Base-by-base conservation (phyloP, 1,284 basidiomycete species). In the Coniferiporia sulphurascens region DNA sequence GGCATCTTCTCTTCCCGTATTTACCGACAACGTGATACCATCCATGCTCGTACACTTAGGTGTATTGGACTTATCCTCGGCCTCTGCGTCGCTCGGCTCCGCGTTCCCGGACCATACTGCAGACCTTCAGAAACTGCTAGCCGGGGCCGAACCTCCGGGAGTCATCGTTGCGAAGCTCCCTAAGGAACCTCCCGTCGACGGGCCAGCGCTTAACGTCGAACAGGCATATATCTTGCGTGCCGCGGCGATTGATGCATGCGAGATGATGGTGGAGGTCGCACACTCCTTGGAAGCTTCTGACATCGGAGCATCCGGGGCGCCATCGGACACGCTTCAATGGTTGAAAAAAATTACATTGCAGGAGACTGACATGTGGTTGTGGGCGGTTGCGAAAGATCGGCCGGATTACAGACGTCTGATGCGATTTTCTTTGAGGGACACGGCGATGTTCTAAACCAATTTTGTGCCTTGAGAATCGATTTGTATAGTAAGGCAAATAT, bases 21-120 rank as follows among this genome's bases (percentile, higher is more conserved):
- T 93, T 69, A 78, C 88, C 5, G 93, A 95, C 74, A 93, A 95
- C 67, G 90, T 95, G 51, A 72, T 95, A 4, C 92, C 93, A 1
- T 92, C 92, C 6, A 76, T 95, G 62, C 82, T 94, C 55, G 73
- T 92, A 41, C 85, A 92, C 70, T 75, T 91, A 22, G 86, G 88
- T 52, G 80, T 94, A 41, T 73, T 95, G 64, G 82, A 89, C 67
- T 71, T 91, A 36, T 81, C 85, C 6, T 66, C 66, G 13, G 70
- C 73, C 10, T 67, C 68, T 7, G 58, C 67, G 10, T 45, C 73
- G 79, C 17, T 69, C 76, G 46, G 69, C 65, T 4, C 68, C 86
- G 51, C 69, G 70, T 7, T 65, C 60, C 22, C 44, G 32, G 48
- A 59, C 38, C 32, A 12, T 13, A 46, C 52, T n/a, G 17, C 35